These are phyloP conservation scores for Schizophyllum commune DNA, from an alignment of 1,284 basidiomycete species.

Conservation along the genomic window DNA sequence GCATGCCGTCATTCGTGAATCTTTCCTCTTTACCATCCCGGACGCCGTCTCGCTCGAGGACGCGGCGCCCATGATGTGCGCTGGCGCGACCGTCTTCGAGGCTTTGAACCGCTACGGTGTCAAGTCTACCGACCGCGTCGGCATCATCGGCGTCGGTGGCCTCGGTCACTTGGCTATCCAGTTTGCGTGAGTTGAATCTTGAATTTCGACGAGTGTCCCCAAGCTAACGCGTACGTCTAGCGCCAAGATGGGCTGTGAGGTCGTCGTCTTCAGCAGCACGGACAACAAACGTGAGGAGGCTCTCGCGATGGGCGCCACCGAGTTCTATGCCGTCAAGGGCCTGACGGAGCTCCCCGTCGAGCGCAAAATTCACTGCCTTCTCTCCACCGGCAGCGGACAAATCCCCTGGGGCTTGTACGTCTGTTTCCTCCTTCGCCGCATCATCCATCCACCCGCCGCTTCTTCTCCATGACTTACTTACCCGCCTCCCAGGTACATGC, in stretches of 20 bases:
- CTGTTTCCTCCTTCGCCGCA: too few species aligned
- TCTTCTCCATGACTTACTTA: background rate
- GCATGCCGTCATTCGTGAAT: conserved; percentile 7
- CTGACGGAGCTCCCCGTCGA: background rate
- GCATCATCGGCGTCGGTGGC: conserved; percentile 8
- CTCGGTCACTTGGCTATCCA: conserved; percentile 7
- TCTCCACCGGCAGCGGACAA: conserved; percentile 1
- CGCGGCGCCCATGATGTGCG: conserved; percentile 5
- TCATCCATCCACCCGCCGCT: background rate
- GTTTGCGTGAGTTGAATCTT: conserved; percentile 1
- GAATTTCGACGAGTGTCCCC: background rate
- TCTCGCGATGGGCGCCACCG: conserved; percentile 2
- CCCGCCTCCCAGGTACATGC: conserved; percentile 2
- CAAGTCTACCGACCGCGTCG: conserved; percentile 5
- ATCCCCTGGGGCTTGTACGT: background rate
- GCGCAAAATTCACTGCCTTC: background rate
- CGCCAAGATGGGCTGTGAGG: conserved; percentile 7
- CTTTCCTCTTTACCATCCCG: conserved; percentile 8
- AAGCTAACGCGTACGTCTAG: too few species aligned
- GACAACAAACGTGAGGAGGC: conserved; percentile 7
- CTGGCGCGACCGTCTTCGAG: conserved; percentile 2
- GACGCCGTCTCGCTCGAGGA: conserved; percentile 1
- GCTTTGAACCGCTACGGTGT: conserved; percentile 1
- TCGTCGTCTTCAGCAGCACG: conserved; percentile 8
- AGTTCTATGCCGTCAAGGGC: conserved; percentile 8